Base-by-base conservation (phyloP, 495 filamentous ascomycete species). In the Aspergillus indologenus region DNA sequence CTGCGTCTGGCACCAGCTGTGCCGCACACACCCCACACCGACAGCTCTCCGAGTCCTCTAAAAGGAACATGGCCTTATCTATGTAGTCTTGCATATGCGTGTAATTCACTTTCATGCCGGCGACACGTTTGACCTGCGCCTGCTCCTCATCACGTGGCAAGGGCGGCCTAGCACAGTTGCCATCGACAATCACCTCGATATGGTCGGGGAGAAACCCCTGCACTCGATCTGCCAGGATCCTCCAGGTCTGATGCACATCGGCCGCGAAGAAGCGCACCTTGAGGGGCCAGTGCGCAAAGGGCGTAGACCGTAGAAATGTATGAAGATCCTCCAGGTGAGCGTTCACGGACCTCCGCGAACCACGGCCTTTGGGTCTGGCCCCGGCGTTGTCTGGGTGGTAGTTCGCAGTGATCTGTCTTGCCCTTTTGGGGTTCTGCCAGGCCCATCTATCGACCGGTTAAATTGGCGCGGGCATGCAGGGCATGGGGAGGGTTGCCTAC, bases 221-320 rank as follows among this genome's bases (percentile, higher is more conserved):
- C 8, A 75, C 77, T 17, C 78, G 76, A 3, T 80, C 70, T 57
- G 77, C 82, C 79, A 83, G 87, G 42, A 70, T 72, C 42, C 80
- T 67, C 94, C 94, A 98, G 0, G 77, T 70, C 26, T 74, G 65
- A 61, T 87, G 79, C 1, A 88, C 87, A 56, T 96, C 88, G 1
- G 77, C 71, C 9, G 74, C 77, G 64, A 96, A 96, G 69, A 97
- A 96, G 9, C 88, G 85, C 18, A 97, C 65, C 17, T 81, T 80
- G 29, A 98, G 76, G n/a, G 92, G 92, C 91, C 90, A 95, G 23
- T 81, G 73, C 9, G 72, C 68, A 67, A 98, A 97, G 63, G 87
- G 90, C 3, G 81, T 79, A 7, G 90, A 89, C 1, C 89, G 81
- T 7, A 97, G 78, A 0, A 98, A 77, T 0, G 90, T 78, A 67